phyloP scores from a whole-genome alignment of 495 filamentous ascomycete genomes.

The Daldinia childiae region DNA sequence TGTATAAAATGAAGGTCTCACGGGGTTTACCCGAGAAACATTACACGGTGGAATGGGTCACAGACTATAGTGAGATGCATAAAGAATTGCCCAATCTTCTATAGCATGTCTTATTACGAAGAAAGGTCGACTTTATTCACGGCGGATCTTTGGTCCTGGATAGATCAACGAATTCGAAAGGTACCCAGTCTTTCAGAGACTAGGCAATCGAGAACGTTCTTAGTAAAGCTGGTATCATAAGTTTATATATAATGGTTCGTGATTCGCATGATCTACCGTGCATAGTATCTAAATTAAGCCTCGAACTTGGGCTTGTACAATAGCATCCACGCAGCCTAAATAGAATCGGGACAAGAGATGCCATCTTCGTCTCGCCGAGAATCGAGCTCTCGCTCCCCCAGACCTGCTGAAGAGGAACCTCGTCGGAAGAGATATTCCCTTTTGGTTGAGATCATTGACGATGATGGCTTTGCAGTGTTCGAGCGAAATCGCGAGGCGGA shows the following conservation, averaged over 20 bases:
- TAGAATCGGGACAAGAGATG: constrained; percentile 4
- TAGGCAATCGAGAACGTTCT: background rate
- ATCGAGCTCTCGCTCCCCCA: background rate
- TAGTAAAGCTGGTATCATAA: background rate
- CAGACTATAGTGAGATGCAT: background rate
- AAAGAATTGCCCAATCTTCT: background rate
- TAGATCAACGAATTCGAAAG: background rate
- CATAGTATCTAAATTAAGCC: background rate
- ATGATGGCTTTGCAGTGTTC: constrained; percentile 3
- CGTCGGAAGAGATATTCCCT: constrained; percentile 31
- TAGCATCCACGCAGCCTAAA: background rate
- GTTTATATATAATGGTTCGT: background rate
- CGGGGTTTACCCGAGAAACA: background rate
- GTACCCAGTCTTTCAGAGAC: background rate
- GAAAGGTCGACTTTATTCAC: background rate
- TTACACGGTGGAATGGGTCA: background rate
- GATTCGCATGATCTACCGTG: background rate
- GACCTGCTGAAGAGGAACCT: background rate
- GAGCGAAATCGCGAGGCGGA: background rate
- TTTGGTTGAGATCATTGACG: constrained; percentile 21
- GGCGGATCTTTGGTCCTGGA: background rate
- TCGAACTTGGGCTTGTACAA: background rate
- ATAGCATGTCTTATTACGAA: background rate
- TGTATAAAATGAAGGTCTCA: background rate
- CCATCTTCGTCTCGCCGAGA: constrained; percentile 3